These are phyloP conservation scores for Truncatella angustata DNA, from an alignment of 2,329 filamentous ascomycete genomes.

Conservation along the genomic window DNA sequence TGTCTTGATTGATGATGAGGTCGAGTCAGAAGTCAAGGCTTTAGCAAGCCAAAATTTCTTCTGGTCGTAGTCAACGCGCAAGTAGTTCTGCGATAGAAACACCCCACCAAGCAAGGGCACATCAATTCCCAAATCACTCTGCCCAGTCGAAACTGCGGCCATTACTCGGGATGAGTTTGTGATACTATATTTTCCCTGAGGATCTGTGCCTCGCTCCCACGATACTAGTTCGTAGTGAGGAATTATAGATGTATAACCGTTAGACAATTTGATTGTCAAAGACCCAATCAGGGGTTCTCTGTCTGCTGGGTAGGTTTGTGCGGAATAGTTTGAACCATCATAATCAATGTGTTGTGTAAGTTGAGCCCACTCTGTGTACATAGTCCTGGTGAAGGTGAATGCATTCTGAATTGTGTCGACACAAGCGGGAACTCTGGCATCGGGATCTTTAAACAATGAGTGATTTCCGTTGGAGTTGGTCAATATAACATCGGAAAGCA, in stretches of 20 bases:
- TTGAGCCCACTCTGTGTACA: slow-evolving; percentile 12
- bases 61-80: slow-evolving; percentile 14
- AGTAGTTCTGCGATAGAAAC: slow-evolving; percentile 17
- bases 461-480: slow-evolving; percentile 16
- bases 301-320: slow-evolving; percentile 10
- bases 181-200: slow-evolving; percentile 14
- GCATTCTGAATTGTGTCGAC: slow-evolving; percentile 18
- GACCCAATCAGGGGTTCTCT: slow-evolving; percentile 13
- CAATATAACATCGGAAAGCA: slow-evolving; percentile 14
- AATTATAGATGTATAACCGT: slow-evolving; percentile 17
- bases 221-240: slow-evolving; percentile 17
- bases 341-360: slow-evolving; percentile 10
- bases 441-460: slow-evolving; percentile 14
- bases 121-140: slow-evolving; percentile 15
- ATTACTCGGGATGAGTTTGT: slow-evolving; percentile 12
- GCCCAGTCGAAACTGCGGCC: slow-evolving; percentile 11
- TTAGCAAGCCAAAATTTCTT: slow-evolving; percentile 15
- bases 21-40: not conserved
- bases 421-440: slow-evolving; percentile 14
- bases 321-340: slow-evolving; percentile 6
- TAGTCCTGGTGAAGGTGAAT: slow-evolving; percentile 15
- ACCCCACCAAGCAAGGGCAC: slow-evolving; percentile 15
- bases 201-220: slow-evolving; percentile 14
- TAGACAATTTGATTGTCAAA: slow-evolving; percentile 15
- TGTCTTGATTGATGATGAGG: not conserved